Percentiles rank a stretch among this genome's conserved stretches.
Evolutionary conservation across 805 yeast species (phyloP).

Genomic region (Metschnikowia lunata): DNA sequence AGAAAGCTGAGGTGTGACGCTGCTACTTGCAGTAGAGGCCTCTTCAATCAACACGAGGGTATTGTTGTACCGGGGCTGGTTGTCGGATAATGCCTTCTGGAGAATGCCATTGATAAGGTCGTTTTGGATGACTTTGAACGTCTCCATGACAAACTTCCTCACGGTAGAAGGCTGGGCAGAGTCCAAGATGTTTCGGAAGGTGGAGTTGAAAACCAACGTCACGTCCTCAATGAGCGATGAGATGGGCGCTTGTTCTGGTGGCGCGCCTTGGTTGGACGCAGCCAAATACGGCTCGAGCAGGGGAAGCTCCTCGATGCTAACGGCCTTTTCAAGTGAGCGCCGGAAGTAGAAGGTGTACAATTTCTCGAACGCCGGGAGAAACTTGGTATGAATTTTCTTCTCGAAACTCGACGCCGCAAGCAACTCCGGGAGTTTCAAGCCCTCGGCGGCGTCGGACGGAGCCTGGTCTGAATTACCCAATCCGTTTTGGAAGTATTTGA

Average conservation of each 20-base stretch:
- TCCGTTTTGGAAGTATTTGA: constrained; percentile 49
- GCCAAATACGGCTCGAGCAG: constrained; percentile 37
- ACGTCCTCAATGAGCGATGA: constrained; percentile 87
- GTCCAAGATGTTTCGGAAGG: constrained; percentile 60
- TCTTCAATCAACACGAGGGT: constrained; percentile 15
- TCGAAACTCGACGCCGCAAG: constrained; percentile 52
- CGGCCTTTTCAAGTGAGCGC: constrained; percentile 76
- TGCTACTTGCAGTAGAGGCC: constrained; percentile 10
- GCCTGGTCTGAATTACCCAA: not conserved
- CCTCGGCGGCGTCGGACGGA: constrained; percentile 11
- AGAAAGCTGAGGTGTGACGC: constrained; percentile 22
- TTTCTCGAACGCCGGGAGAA: constrained; percentile 60
- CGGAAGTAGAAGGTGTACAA: constrained; percentile 65
- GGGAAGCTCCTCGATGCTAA: constrained; percentile 75
- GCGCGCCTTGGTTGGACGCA: constrained; percentile 14
- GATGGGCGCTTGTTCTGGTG: constrained; percentile 60
- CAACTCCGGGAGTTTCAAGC: constrained; percentile 46
- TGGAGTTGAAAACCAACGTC: constrained; percentile 64
- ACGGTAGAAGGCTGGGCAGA: constrained; percentile 63
- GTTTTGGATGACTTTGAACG: constrained; percentile 56
- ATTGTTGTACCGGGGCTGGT: constrained; percentile 39
- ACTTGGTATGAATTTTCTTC: constrained; percentile 48
- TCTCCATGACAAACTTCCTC: constrained; percentile 49
- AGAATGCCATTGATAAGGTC: constrained; percentile 57
- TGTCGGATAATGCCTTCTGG: constrained; percentile 31